Evolutionary conservation across 2,329 filamentous ascomycete species (phyloP).

Genomic region (Cercospora janseana): DNA sequence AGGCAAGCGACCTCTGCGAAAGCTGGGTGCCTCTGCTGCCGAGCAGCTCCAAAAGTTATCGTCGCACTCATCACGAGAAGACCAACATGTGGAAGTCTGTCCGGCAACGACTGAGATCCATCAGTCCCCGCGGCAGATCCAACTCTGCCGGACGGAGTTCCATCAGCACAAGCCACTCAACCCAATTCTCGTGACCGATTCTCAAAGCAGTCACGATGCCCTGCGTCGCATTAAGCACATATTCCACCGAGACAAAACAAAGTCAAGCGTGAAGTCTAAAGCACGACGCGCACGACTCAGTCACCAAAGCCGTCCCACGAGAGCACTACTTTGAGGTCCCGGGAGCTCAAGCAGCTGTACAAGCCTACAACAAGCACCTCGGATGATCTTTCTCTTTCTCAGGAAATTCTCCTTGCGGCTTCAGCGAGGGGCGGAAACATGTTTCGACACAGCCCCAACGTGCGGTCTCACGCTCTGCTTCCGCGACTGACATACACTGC

Average conservation of each 20-base stretch:
- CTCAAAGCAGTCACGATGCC: too few relatives aligned
- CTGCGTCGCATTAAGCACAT: too few relatives aligned
- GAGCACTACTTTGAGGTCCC: too few relatives aligned
- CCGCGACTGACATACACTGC: too few relatives aligned
- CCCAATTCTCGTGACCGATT: slow-evolving; percentile 7
- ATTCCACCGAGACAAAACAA: neutral
- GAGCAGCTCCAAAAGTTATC: neutral
- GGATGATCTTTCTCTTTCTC: too few relatives aligned
- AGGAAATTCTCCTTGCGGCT: too few relatives aligned
- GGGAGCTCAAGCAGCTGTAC: too few relatives aligned
- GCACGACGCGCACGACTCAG: neutral
- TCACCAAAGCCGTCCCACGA: too few relatives aligned
- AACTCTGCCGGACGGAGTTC: slow-evolving; percentile 6
- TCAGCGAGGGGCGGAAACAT: too few relatives aligned
- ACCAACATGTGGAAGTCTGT: slow-evolving; percentile 16
- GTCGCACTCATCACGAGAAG: slow-evolving; percentile 10
- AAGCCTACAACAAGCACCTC: too few relatives aligned
- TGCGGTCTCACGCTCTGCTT: too few relatives aligned
- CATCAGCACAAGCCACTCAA: slow-evolving; percentile 6
- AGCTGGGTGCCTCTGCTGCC: slow-evolving; percentile 8
- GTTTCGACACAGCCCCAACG: too few relatives aligned
- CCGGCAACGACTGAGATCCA: slow-evolving; percentile 12
- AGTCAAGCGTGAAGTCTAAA: neutral
- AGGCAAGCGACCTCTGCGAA: slow-evolving; percentile 9
- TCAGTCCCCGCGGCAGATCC: slow-evolving; percentile 8